These are phyloP conservation scores for Tuctoria greenei DNA, from an alignment of 176 grass and related monocot species.

Conservation along the genomic window DNA sequence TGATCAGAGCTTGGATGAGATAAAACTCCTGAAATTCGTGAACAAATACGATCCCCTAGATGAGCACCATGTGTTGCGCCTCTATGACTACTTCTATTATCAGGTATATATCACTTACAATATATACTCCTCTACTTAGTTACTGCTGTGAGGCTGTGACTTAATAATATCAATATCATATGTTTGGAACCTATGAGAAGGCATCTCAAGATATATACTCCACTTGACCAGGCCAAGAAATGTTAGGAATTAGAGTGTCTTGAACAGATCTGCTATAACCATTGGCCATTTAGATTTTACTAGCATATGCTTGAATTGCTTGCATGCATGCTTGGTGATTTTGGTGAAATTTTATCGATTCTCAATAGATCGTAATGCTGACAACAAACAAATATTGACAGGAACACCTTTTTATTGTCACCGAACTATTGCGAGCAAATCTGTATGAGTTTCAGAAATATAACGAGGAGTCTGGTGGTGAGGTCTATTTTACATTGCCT, in stretches of 20 bases:
- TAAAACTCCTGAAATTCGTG: slow-evolving; percentile 91
- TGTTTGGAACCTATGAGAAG: slow-evolving; percentile 17
- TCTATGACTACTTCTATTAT: slow-evolving; percentile 95
- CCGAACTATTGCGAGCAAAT: slow-evolving; percentile 87
- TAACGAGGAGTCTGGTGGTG: slow-evolving; percentile 72
- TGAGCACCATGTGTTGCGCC: slow-evolving; percentile 71
- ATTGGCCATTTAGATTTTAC: slow-evolving; percentile 9
- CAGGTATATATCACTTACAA: slow-evolving; percentile 64
- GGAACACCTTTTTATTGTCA: slow-evolving; percentile 99
- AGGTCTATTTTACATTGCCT: slow-evolving; percentile 79
- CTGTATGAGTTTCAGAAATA: slow-evolving; percentile 98
- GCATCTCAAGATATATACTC: slow-evolving; percentile 31
- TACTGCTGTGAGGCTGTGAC: too few species aligned
- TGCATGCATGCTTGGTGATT: slow-evolving; percentile 27
- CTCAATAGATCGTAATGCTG: slow-evolving; percentile 19
- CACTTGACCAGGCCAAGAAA: not conserved
- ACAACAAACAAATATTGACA: slow-evolving; percentile 38
- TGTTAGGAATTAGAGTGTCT: slow-evolving; percentile 1
- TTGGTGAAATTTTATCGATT: slow-evolving; percentile 28
- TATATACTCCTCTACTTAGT: not conserved
- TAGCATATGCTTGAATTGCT: slow-evolving; percentile 29
- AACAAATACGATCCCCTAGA: slow-evolving; percentile 88
- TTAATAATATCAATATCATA: too few species aligned
- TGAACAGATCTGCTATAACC: not conserved
- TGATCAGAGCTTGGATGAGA: slow-evolving; percentile 95